Conservation (phyloP, 208 protist species). For the Acanthamoeba triangularis region DNA sequence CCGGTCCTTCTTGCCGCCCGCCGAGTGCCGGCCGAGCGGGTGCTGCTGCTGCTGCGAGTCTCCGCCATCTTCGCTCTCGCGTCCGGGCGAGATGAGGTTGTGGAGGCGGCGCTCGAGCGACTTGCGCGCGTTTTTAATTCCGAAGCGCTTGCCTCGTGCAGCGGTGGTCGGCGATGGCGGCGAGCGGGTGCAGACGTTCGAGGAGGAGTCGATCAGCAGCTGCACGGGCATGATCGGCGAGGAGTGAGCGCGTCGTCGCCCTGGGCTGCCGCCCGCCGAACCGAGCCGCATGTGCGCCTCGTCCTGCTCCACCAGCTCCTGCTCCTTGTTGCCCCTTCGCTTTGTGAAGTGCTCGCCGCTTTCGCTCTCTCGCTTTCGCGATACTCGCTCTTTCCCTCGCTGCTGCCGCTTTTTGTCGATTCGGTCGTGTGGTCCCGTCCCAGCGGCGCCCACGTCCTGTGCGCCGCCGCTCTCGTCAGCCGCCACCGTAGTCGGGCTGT, state of each 20-base stretch:
- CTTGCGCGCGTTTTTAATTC: not conserved
- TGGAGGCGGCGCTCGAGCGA: not conserved
- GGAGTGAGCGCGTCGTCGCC: not conserved
- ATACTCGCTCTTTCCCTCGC: not conserved
- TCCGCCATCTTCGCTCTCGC: not conserved
- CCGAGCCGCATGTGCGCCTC: not conserved
- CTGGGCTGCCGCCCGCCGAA: not conserved
- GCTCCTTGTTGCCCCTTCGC: too few relatives aligned
- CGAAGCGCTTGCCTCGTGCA: not conserved
- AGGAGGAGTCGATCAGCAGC: not conserved
- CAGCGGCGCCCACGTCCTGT: not conserved
- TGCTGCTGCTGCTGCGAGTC: not conserved
- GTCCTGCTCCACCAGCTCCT: not conserved
- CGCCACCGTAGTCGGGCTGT: too few relatives aligned
- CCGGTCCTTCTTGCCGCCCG: not conserved
- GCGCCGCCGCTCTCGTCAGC: not conserved
- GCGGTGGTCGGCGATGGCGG: not conserved
- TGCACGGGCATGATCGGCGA: not conserved
- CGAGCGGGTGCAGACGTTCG: not conserved
- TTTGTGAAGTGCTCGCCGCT: not conserved
- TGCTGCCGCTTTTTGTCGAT: not conserved
- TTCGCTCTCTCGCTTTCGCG: not conserved
- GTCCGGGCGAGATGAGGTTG: not conserved
- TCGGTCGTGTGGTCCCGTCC: not conserved
- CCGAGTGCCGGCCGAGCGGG: not conserved